Percentiles rank a stretch among this genome's conserved stretches.
Evolutionary conservation across 495 filamentous ascomycete genomes (phyloP).

Genomic region (Stereocaulon alpinum): DNA sequence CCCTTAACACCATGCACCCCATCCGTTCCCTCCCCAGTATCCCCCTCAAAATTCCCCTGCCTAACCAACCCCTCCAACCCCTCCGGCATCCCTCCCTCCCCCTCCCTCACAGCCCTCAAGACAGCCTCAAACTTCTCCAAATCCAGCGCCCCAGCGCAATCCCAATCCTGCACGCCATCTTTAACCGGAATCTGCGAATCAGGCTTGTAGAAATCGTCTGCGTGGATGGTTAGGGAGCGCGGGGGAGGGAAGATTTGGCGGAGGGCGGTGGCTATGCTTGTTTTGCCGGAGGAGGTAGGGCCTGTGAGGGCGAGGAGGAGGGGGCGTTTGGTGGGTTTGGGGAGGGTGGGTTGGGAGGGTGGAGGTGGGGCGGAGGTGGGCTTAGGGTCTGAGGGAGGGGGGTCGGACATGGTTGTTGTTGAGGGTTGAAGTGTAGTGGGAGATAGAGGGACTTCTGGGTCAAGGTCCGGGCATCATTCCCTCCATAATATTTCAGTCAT

Average conservation of each 20-base stretch:
- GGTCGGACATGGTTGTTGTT: background rate
- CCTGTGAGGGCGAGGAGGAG: constrained; percentile 65
- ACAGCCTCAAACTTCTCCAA: constrained; percentile 68
- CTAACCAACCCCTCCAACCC: constrained; percentile 21
- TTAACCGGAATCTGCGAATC: constrained; percentile 59
- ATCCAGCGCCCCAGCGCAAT: constrained; percentile 66
- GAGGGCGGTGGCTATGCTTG: constrained; percentile 64
- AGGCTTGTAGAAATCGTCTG: constrained; percentile 84
- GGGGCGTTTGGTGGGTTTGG: constrained; percentile 19
- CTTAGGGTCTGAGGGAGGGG: background rate
- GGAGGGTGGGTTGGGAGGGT: background rate
- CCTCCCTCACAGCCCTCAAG: constrained; percentile 49
- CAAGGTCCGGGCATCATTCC: background rate
- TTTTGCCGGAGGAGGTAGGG: constrained; percentile 70
- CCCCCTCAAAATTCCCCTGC: constrained; percentile 65
- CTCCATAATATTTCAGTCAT: background rate
- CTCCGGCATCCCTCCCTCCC: constrained; percentile 45
- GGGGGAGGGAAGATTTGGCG: constrained; percentile 53
- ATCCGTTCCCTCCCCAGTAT: constrained; percentile 44
- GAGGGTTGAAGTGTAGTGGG: background rate
- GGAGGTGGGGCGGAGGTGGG: background rate
- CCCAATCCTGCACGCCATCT: constrained; percentile 70
- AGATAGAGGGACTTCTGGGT: background rate
- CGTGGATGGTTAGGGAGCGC: constrained; percentile 44
- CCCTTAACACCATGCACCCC: constrained; percentile 26